These are phyloP conservation scores for Ustilago cynodontis DNA, from an alignment of 1,284 basidiomycete species.

Conservation along the genomic window DNA sequence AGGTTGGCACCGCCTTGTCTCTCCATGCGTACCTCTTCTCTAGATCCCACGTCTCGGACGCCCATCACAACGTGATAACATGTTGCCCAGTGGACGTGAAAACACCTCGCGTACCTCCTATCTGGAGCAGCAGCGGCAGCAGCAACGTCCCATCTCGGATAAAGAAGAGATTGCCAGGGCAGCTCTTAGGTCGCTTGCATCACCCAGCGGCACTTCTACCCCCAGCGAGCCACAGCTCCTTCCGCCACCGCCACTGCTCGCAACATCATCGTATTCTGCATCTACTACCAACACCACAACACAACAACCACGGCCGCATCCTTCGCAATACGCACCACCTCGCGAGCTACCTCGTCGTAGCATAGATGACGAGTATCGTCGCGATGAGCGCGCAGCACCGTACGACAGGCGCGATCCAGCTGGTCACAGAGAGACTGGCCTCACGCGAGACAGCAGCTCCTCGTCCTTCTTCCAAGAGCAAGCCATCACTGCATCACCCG, in stretches of 20 bases:
- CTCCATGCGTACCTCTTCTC: slow-evolving; percentile 16
- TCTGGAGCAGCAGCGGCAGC: not conserved
- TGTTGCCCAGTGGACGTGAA: slow-evolving; percentile 23
- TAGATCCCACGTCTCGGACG: slow-evolving; percentile 1
- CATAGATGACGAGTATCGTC: not conserved
- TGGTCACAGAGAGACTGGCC: not conserved
- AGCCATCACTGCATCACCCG: slow-evolving; percentile 27
- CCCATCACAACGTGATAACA: slow-evolving; percentile 6
- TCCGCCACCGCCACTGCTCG: not conserved
- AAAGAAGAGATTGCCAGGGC: slow-evolving; percentile 49
- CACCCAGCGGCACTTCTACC: slow-evolving; percentile 9
- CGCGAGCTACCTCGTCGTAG: not conserved
- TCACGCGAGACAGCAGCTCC: slow-evolving; percentile 12
- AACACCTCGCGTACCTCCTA: slow-evolving; percentile 8
- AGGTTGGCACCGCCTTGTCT: not conserved
- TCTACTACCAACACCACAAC: not conserved
- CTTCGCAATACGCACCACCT: not conserved
- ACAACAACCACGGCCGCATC: slow-evolving; percentile 1
- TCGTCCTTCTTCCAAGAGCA: slow-evolving; percentile 36
- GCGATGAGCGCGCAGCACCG: too few relatives aligned
- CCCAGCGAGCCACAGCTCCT: slow-evolving; percentile 10
- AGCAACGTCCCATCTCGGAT: slow-evolving; percentile 21
- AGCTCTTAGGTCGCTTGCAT: slow-evolving; percentile 42
- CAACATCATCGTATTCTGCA: slow-evolving; percentile 3
- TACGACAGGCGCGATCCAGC: not conserved